These are phyloP conservation scores for Peniophora sp. DNA, from an alignment of 1,284 basidiomycete genomes.

Conservation along the genomic window DNA sequence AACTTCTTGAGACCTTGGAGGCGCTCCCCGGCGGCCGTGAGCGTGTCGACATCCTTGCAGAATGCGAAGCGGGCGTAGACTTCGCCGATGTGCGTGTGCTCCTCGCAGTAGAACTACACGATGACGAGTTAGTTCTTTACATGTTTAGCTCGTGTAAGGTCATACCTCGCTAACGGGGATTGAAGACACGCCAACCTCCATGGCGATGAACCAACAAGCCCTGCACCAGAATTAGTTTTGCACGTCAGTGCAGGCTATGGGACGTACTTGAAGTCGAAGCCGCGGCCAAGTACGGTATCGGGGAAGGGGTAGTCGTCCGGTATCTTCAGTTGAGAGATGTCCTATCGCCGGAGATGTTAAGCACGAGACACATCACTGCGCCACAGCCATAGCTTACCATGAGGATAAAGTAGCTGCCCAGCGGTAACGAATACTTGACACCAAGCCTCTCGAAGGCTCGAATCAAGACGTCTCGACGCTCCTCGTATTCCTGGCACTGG, in stretches of 20 bases:
- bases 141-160: too few relatives aligned
- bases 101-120: conserved; percentile 79
- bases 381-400: conserved; percentile 41
- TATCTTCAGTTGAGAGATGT: conserved; percentile 75
- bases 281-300: conserved; percentile 66
- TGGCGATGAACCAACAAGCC: conserved; percentile 86
- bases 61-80: conserved; percentile 85
- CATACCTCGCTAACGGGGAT: conserved; percentile 91
- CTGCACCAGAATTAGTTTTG: too few relatives aligned
- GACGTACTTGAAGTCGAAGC: conserved; percentile 78
- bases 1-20: conserved; percentile 70
- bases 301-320: conserved; percentile 86
- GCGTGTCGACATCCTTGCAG: conserved; percentile 86
- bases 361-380: not conserved
- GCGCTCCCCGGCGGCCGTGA: conserved; percentile 72
- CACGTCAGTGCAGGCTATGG: too few relatives aligned
- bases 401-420: conserved; percentile 87
- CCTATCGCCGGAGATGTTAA: conserved; percentile 32
- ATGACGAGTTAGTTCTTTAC: conserved; percentile 1
- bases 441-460: conserved; percentile 82
- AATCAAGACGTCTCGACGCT: conserved; percentile 69
- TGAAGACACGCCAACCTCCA: conserved; percentile 82
- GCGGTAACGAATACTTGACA: conserved; percentile 80
- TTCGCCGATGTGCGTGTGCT: conserved; percentile 81
- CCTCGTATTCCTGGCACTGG: conserved; percentile 76